Evolutionary conservation across 345 rosid genomes (phyloP).

Genomic region (Corchorus capsularis): DNA sequence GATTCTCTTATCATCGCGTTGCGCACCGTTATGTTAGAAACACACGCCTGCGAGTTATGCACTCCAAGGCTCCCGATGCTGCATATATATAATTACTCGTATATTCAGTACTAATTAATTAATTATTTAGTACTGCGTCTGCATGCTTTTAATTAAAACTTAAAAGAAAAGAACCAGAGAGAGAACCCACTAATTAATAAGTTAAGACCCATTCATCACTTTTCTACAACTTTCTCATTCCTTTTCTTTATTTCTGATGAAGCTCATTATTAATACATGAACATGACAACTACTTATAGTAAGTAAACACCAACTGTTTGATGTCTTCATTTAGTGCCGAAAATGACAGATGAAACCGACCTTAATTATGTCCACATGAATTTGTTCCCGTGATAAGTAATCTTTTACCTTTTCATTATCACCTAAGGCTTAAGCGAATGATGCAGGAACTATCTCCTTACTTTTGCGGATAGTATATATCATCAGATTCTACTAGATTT

Average conservation of each 20-base stretch:
- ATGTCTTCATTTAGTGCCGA: neutral
- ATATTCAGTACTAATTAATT: too few relatives aligned
- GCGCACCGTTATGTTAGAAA: slow-evolving; percentile 79
- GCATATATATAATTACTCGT: too few relatives aligned
- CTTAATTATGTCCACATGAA: neutral
- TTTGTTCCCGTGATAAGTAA: neutral
- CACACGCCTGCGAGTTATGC: slow-evolving; percentile 94
- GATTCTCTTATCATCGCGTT: slow-evolving; percentile 70
- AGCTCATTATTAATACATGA: too few relatives aligned
- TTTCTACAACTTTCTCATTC: neutral
- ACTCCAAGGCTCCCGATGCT: slow-evolving; percentile 97
- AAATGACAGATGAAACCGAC: slow-evolving; percentile 4
- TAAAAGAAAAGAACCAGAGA: too few relatives aligned
- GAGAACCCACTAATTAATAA: neutral
- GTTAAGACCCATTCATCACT: neutral
- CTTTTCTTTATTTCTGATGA: too few relatives aligned
- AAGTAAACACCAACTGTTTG: neutral
- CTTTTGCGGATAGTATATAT: neutral
- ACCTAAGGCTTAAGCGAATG: neutral
- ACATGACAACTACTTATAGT: neutral
- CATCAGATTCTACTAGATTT: slow-evolving; percentile 7
- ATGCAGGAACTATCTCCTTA: neutral
- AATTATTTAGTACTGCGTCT: too few relatives aligned
- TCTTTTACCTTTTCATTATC: neutral
- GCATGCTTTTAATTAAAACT: too few relatives aligned